Base-by-base conservation (phyloP, 2,329 filamentous ascomycete species). In the Trichoderma asperellum region DNA sequence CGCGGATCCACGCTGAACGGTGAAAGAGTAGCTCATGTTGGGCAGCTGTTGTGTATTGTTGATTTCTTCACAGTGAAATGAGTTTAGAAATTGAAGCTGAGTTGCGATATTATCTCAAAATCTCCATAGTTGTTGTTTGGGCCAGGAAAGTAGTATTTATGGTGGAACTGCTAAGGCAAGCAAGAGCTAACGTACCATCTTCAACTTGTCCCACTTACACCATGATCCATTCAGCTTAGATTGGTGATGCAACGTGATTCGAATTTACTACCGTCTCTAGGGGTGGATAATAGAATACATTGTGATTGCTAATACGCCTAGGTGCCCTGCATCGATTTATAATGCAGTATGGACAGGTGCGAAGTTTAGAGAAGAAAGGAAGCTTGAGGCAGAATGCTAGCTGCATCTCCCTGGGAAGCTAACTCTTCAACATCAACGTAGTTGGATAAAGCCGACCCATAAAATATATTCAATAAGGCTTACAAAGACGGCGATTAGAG, bases 11-110 rank as follows among this genome's bases (percentile, higher is more conserved):
- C 63, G 63, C n/a, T 66, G 63, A 7, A 66, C 53, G 7, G 52
- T 66, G 37, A 66, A 66, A 10, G 63, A 58, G n/a, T 58, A 37
- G 4, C 27, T 49, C 63, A 66, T 66, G n/a, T 11, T 57, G 37
- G 16, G 21, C 5, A 3, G 27, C 5, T 24, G 59, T 24, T 16
- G 16, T 49, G 16, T 52, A 5, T 34, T 21, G 18, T 24, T 56
- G 21, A 2, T 5, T 11, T 27, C 5, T n/a, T 5, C 3, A 14
- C n/a, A 37, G n/a, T 14, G 8, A 24, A 2, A 14, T n/a, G 47
- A 10, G 1, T 32, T 5, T 6, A 60, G 18, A 34, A 14, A 21
- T 0, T 6, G 27, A 21, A 14, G 5, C 11, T 16, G 11, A 5
- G 3, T 32, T 5, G 14, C 40, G 4, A 2, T 0, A 7, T 18